A percentile compares a stretch with the other conserved stretches of the same genome.
These are phyloP conservation scores for Protea cynaroides DNA, from an alignment of 164 flowering plant genomes.

Conservation along the genomic window DNA sequence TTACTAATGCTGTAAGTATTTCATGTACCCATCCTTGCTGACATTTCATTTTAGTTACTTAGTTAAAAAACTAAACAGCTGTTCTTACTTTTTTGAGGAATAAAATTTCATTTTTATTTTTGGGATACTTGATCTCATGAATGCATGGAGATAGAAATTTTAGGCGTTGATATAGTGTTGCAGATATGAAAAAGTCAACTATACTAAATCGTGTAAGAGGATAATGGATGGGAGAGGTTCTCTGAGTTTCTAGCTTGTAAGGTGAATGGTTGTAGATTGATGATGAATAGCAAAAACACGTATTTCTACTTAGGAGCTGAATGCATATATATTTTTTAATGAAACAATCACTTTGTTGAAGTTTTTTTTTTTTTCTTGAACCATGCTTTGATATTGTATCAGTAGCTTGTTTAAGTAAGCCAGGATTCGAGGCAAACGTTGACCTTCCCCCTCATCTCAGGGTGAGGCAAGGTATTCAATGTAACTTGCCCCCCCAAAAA, in stretches of 20 bases:
- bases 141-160: background rate
- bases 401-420: too few species aligned
- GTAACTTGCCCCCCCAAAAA: too few species aligned
- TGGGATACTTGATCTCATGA: background rate
- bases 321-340: too few species aligned
- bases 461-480: too few species aligned
- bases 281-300: too few species aligned
- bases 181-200: background rate
- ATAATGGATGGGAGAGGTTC: background rate
- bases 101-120: background rate
- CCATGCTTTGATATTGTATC: background rate
- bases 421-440: too few species aligned
- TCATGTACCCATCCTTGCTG: background rate
- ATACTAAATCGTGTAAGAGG: background rate
- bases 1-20: conserved; percentile 95
- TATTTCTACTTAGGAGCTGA: too few species aligned
- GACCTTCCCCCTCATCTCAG: too few species aligned
- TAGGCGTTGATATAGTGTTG: background rate
- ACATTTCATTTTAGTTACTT: background rate
- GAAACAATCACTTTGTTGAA: too few species aligned
- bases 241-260: background rate
- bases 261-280: too few species aligned
- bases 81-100: background rate
- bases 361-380: too few species aligned
- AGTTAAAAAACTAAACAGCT: background rate